phyloP scores from a whole-genome alignment of 352 stramenopile genomes.

The Globisporangium apiculatum region DNA sequence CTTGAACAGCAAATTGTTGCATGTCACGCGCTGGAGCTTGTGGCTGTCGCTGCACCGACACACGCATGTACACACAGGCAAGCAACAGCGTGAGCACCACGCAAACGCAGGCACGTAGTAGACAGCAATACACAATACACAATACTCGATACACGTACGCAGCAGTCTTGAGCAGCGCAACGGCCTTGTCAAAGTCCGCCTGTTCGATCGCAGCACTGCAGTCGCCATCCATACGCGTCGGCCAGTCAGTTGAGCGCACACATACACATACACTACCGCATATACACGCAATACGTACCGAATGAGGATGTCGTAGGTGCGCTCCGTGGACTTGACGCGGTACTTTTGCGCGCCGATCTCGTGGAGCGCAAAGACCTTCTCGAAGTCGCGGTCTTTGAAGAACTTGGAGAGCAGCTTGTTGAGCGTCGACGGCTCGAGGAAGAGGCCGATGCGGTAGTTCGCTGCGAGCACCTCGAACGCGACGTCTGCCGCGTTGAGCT shows the following conservation, averaged over 20 bases:
- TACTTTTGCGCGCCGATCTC: conserved; percentile 74
- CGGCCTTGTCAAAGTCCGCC: conserved; percentile 61
- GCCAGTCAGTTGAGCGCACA: background rate
- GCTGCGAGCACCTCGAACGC: conserved; percentile 71
- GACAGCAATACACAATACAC: background rate
- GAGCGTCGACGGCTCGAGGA: conserved; percentile 70
- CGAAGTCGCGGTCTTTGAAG: conserved; percentile 67
- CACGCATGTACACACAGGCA: background rate
- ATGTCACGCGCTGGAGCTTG: conserved; percentile 80
- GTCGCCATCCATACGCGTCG: background rate
- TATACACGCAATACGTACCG: conserved; percentile 21
- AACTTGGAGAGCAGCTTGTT: conserved; percentile 84
- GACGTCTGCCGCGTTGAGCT: conserved; percentile 62
- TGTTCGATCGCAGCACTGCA: conserved; percentile 61
- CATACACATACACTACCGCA: background rate
- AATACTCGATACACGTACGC: conserved; percentile 33
- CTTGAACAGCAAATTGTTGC: conserved; percentile 84
- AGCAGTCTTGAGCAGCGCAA: conserved; percentile 64
- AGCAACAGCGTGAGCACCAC: background rate
- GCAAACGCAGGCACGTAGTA: conserved; percentile 4
- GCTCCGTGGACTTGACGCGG: conserved; percentile 77
- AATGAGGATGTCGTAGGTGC: conserved; percentile 82
- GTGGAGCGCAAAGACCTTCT: conserved; percentile 74
- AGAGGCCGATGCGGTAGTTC: conserved; percentile 80
- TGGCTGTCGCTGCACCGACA: conserved; percentile 33